Evolutionary conservation across 306 rosid genomes (phyloP), one percentile per base, ranked within the genome.

Genomic region (Medicago ruthenica): DNA sequence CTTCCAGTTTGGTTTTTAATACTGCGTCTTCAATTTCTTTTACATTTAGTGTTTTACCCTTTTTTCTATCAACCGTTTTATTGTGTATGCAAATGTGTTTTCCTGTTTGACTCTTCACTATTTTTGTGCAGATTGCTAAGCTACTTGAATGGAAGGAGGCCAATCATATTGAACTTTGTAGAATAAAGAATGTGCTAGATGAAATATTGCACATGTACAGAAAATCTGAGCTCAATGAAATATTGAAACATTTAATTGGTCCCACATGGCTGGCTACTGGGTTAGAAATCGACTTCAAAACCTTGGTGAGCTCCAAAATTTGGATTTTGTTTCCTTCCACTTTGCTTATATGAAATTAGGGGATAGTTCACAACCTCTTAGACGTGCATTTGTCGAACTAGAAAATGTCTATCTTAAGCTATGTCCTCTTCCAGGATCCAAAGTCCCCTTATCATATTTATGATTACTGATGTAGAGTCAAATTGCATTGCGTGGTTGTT

Each of bases 231-330:
- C 93, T 95, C 77, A 77, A 48, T 68, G 85, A 90, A 77, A 85
- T 95, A 80, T 84, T 95, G 81, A 74, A 89, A 80, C 87, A 87
- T 81, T 82, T 95, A 87, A 86, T 87, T 87, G 88, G 87, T 79
- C 98, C 98, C 15, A 86, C 98, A 44, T 92, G 95, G 93, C 91
- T 86, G 74, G 84, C 97, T 58, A 92, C 97, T 78, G 98, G 98
- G 71, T 84, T 95, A 82, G 90, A 90, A 82, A 85, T 90, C 70
- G 92, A 89, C 78, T 90, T 89, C 37, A 87, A 84, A 68, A 85
- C 91, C 64, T 85, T 95, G 80, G 98, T 92, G 85, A 90, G 98
- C 79, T 36, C 68, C 58, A 40, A 9, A 40, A 70, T 24, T 76
- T 68, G 69, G 37, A 42, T 66, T 41, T 65, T 65, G 4, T 9